These are phyloP conservation scores for Sophora flavescens DNA, from an alignment of 306 rosid genomes.

Conservation along the genomic window DNA sequence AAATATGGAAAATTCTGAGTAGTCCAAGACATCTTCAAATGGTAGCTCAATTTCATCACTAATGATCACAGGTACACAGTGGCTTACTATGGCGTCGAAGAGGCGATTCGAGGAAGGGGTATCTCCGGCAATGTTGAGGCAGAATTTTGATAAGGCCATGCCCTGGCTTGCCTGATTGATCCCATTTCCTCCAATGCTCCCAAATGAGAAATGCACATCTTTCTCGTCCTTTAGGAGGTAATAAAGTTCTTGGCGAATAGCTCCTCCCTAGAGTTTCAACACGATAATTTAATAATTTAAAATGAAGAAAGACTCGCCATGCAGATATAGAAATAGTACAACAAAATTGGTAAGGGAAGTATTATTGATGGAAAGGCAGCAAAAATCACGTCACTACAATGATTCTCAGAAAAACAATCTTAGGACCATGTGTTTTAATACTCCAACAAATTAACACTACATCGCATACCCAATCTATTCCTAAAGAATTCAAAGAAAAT, in stretches of 20 bases:
- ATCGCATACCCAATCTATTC: conserved; percentile 6
- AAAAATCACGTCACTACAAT: conserved; percentile 2
- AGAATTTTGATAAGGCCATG: conserved; percentile 86
- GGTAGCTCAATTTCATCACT: conserved; percentile 84
- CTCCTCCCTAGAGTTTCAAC: conserved; percentile 74
- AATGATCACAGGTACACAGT: conserved; percentile 81
- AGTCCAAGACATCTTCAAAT: conserved; percentile 72
- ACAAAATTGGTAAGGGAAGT: conserved; percentile 3
- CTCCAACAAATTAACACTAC: conserved; percentile 9
- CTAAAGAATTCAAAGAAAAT: conserved; percentile 16
- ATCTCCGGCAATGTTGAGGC: conserved; percentile 91
- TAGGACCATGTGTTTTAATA: not conserved
- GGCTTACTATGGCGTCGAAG: conserved; percentile 90
- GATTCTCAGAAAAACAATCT: conserved; percentile 7
- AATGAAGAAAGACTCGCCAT: conserved; percentile 1
- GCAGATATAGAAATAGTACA: conserved; percentile 15
- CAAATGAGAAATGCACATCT: conserved; percentile 78
- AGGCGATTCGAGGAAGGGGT: conserved; percentile 94
- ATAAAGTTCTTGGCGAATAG: conserved; percentile 85
- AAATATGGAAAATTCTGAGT: conserved; percentile 71
- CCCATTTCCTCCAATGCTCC: conserved; percentile 74
- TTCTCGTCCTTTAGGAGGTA: conserved; percentile 90
- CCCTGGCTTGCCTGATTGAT: conserved; percentile 74
- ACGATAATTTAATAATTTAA: conserved; percentile 9
- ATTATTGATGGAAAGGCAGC: not conserved